Evolutionary conservation across 2,329 filamentous ascomycete species (phyloP).

Genomic region (Calonectria honghensis): DNA sequence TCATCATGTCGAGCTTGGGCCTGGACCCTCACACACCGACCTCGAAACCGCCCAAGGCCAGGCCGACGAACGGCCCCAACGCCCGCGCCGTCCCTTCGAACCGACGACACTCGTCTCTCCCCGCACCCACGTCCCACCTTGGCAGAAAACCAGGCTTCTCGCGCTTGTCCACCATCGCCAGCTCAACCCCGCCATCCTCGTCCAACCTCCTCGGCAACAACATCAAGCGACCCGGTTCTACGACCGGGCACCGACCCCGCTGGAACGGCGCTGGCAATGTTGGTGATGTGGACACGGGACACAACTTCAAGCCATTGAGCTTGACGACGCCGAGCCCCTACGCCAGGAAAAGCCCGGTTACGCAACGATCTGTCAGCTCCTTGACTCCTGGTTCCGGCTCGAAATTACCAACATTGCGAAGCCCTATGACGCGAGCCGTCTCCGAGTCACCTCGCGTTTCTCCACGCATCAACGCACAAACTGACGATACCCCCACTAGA

Average conservation of each 20-base stretch:
- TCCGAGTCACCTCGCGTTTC: constrained; percentile 68
- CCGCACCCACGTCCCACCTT: constrained; percentile 64
- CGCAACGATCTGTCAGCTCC: constrained; percentile 65
- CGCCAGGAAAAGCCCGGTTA: constrained; percentile 66
- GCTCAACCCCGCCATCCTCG: constrained; percentile 62
- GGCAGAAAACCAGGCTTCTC: constrained; percentile 65
- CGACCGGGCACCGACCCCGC: constrained; percentile 76
- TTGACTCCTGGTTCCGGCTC: constrained; percentile 66
- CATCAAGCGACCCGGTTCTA: constrained; percentile 67
- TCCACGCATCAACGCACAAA: constrained; percentile 23
- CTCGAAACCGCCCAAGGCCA: constrained; percentile 64
- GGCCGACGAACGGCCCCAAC: constrained; percentile 69
- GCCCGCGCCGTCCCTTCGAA: constrained; percentile 66
- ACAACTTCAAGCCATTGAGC: constrained; percentile 79
- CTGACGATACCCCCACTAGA: constrained; percentile 68
- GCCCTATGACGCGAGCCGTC: constrained; percentile 66
- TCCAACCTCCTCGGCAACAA: constrained; percentile 62
- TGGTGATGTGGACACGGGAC: constrained; percentile 77
- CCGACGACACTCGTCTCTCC: constrained; percentile 70
- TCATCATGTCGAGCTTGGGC: constrained; percentile 75
- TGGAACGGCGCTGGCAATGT: constrained; percentile 84
- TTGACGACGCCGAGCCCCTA: constrained; percentile 77
- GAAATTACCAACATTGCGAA: constrained; percentile 70
- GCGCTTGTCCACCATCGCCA: constrained; percentile 68
- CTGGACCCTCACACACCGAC: constrained; percentile 68